A percentile compares a stretch with the other conserved stretches of the same genome.
These are phyloP conservation scores for Leccinum subrobustum DNA, from an alignment of 1,284 basidiomycete species.

Conservation along the genomic window DNA sequence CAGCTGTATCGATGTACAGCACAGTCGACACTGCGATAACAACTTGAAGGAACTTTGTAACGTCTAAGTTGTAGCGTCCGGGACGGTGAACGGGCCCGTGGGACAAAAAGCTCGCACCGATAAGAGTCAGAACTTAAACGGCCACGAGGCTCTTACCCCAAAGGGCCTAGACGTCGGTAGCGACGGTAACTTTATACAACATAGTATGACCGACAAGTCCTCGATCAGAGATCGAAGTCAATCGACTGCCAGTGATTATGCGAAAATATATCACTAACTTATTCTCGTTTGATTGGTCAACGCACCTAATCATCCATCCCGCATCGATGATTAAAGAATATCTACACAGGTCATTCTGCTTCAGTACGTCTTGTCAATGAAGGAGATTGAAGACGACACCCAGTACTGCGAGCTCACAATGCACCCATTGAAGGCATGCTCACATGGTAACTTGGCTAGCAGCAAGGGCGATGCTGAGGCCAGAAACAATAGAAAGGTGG, in stretches of 20 bases:
- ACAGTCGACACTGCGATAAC: too few species aligned
- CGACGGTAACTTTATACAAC: too few species aligned
- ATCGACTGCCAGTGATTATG: neutral
- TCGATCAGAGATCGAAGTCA: neutral
- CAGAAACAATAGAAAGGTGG: neutral
- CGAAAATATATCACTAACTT: neutral
- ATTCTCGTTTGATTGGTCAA: neutral
- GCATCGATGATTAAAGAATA: neutral
- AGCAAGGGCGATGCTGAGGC: neutral
- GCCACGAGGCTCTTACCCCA: too few species aligned
- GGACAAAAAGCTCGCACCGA: neutral
- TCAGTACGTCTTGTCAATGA: neutral
- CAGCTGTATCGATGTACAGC: neutral
- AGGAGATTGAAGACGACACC: constrained; percentile 5
- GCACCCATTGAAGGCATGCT: neutral
- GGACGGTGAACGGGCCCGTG: neutral
- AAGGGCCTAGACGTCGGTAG: too few species aligned
- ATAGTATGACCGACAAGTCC: too few species aligned
- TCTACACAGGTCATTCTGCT: neutral
- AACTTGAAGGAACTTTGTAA: too few species aligned
- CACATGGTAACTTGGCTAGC: constrained; percentile 1
- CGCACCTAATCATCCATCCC: neutral
- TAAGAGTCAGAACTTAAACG: too few species aligned
- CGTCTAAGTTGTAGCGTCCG: too few species aligned
- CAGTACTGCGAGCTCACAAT: constrained; percentile 10